phyloP scores from a whole-genome alignment of 768 basidiomycete genomes.

The Cubamyces sp. region DNA sequence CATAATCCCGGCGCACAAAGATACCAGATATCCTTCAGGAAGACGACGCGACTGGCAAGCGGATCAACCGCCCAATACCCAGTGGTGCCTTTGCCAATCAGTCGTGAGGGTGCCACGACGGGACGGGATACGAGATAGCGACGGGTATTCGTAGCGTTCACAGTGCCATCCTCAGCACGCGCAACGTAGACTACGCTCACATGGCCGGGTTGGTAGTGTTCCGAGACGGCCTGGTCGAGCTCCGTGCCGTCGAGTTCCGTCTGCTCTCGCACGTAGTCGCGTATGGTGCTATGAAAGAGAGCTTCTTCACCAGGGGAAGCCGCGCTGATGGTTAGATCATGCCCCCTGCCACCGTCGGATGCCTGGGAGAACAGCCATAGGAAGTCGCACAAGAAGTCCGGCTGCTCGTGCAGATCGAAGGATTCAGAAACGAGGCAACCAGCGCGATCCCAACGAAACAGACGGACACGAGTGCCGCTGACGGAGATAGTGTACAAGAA shows the following conservation, averaged over 20 bases:
- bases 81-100: neutral
- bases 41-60: neutral
- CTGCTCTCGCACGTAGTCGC: neutral
- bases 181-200: neutral
- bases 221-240: neutral
- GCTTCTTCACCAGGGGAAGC: neutral
- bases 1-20: neutral
- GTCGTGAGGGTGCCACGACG: conserved; percentile 3
- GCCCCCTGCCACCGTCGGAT: conserved; percentile 29
- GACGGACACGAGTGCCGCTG: conserved; percentile 30
- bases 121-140: conserved; percentile 15
- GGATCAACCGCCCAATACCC: conserved; percentile 19
- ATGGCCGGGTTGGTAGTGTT: conserved; percentile 3
- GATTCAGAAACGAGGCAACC: conserved; percentile 36
- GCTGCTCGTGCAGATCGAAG: conserved; percentile 32
- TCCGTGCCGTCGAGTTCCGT: neutral
- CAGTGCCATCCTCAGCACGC: too few relatives aligned
- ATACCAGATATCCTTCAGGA: conserved; percentile 20
- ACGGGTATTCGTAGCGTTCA: too few relatives aligned
- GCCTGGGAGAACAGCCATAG: conserved; percentile 35
- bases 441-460: conserved; percentile 40
- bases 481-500: conserved; percentile 37
- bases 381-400: conserved; percentile 33
- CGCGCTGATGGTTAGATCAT: conserved; percentile 25
- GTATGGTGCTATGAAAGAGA: neutral